A percentile compares a stretch with the other conserved stretches of the same genome.
Evolutionary conservation across 208 protist genomes (phyloP).

Genomic region (Crithidia fasciculata): DNA sequence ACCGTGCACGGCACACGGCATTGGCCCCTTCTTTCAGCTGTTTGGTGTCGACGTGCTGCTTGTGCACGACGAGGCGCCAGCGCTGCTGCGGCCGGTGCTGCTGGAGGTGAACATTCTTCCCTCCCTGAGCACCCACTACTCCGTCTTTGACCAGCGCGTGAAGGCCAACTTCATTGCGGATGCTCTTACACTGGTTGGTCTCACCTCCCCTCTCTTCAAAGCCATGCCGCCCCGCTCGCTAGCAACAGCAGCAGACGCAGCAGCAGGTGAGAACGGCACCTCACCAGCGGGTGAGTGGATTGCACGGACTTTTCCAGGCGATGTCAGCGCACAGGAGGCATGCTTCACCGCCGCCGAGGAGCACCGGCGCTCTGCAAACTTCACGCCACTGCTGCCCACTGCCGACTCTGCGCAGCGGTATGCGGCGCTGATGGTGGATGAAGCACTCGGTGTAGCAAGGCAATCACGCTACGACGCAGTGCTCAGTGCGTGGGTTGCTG

Average conservation of each 20-base stretch:
- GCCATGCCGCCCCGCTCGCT: background rate
- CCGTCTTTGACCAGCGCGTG: conserved; percentile 77
- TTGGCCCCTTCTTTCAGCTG: conserved; percentile 78
- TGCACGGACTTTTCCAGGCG: conserved; percentile 1
- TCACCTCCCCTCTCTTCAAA: conserved; percentile 37
- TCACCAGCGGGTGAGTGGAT: background rate
- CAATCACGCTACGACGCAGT: conserved; percentile 39
- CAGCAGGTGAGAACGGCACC: background rate
- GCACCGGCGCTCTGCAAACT: conserved; percentile 35
- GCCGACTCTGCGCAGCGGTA: conserved; percentile 41
- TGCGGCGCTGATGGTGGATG: conserved; percentile 27
- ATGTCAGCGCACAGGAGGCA: conserved; percentile 31
- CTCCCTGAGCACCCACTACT: conserved; percentile 84
- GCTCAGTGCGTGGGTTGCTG: conserved; percentile 47
- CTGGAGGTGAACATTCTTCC: conserved; percentile 92
- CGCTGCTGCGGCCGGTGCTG: conserved; percentile 46
- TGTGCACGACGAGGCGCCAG: background rate
- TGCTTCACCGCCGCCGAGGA: conserved; percentile 69
- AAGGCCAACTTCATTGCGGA: conserved; percentile 86
- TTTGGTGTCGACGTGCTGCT: conserved; percentile 90
- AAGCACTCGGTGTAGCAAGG: background rate
- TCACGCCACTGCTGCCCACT: conserved; percentile 55
- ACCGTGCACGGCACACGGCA: conserved; percentile 29
- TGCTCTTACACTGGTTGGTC: conserved; percentile 80
- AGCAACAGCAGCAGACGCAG: background rate